Evolutionary conservation across 2,329 filamentous ascomycete species (phyloP).

Genomic region (Aspergillus fumigatiaffinis): DNA sequence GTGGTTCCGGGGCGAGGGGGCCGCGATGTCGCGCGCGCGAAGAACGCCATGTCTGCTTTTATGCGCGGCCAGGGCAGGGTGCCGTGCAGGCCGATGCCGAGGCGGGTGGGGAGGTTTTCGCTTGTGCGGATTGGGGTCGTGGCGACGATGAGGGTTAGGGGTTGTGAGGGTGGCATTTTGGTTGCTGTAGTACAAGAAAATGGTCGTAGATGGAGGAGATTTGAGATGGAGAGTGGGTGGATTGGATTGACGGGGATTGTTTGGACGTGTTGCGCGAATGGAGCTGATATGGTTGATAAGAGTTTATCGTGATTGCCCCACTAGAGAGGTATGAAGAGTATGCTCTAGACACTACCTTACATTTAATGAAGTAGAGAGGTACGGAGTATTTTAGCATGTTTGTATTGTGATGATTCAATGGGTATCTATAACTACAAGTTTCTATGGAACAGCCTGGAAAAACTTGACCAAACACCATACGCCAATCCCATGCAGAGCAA

Average conservation of each 20-base stretch:
- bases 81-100: conserved; percentile 81
- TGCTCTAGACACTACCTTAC: no score
- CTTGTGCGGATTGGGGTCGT: conserved; percentile 67
- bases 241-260: not conserved
- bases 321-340: not conserved
- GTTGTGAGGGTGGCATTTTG: conserved; percentile 32
- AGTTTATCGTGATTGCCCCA: not conserved
- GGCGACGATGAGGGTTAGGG: conserved; percentile 87
- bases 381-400: no score
- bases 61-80: conserved; percentile 85
- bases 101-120: conserved; percentile 68
- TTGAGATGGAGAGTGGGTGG: no score
- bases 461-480: not conserved
- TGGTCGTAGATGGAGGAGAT: not conserved
- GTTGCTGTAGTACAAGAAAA: not conserved
- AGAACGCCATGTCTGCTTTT: conserved; percentile 90
- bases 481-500: not conserved
- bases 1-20: conserved; percentile 23
- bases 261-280: not conserved
- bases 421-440: not conserved
- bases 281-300: no score
- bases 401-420: not conserved
- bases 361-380: no score
- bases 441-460: not conserved
- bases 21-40: conserved; percentile 81